Evolutionary conservation across 2,329 filamentous ascomycete genomes (phyloP), one percentile per base, ranked within the genome.

Genomic region (Xylaria digitata): DNA sequence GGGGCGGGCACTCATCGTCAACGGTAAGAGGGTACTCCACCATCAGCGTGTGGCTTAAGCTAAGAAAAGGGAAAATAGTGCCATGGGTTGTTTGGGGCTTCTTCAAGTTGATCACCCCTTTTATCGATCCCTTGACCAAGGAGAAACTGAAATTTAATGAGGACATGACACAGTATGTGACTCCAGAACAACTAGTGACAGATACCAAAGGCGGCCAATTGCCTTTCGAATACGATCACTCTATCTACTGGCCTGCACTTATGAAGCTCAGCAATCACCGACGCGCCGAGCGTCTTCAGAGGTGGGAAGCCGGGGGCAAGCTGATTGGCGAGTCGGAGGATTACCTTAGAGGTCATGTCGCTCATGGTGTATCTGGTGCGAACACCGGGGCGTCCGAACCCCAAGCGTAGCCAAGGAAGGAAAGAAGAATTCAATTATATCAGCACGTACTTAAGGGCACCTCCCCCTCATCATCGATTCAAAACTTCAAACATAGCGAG

Each of bases 141-240:
- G 90, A 96, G 76, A 99, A 99, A 85, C 90, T 99, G 82, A 96
- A 96, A 83, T 97, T 97, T 86, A 97, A 98, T 83, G 94, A 97
- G 79, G 92, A 96, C 77, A 90, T 97, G 83, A 86, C 86, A 72
- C 84, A 92, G 72, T 93, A 94, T 78, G 91, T 99, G 21, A 94
- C 94, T 5, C 80, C 89, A 7, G 85, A 90, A 74, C 95, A 98
- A 78, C 87, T 99, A 60, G 92, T 93, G 90, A 90, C 89, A 74
- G 85, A 89, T 64, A 89, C 92, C 74, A 84, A 83, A 73, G 89
- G 90, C 54, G 95, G 96, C 65, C 87, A 92, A 56, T 87, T 97
- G 68, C 87, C 94, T 66, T 98, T 99, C 77, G 90, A 93, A 75
- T 99, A 99, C 79, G 92, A 97, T 75, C 96, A 99, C 81, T 82